Base-by-base conservation (phyloP, 805 yeast species). In the Wickerhamiella cacticola region DNA sequence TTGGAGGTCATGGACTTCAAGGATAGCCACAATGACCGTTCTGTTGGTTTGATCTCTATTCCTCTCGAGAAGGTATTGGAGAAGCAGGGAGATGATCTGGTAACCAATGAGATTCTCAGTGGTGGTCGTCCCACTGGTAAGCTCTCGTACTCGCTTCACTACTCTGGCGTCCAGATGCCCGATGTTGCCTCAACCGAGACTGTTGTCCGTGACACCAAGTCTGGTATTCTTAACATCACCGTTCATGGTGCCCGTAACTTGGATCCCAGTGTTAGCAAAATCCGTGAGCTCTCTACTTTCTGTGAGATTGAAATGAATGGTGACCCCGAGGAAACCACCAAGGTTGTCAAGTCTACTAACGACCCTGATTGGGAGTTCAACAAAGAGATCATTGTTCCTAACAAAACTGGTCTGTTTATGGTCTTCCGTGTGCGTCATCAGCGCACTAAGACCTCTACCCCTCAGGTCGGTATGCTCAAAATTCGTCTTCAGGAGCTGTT, bases 191-290 rank as follows among this genome's bases (percentile, higher is more conserved):
- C 86, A 63, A 18, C 33, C 12, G 51, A 51, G 18, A 96, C 96
- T 45, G 80, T 78, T 54, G 83, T 94, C 41, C 95, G 95, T 40
- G 96, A 86, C 55, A 75, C 85, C 62, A 89, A 89, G 66, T 86
- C 96, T 13, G 99, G 99, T 72, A 79, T 94, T 56, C 77, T 81
- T 18, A 73, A 79, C 57, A 67, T 89, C 55, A 81, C 79, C 51
- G 64, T 84, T 42, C 60, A 68, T 25, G 82, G 78, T 55, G 80
- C 82, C 22, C 76, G 85, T 66, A 75, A 67, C 39, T 59, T 69
- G 13, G 74, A 69, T 50, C 61, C 66, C 35, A 56, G 59, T 19
- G 53, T 60, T 45, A 57, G 64, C 22, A 54, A 64, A 38, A 75
- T 73, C 24, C 77, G 76, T 22, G 76, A 77, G 49, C 68, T 74